These are phyloP conservation scores for Verticillium isaacii DNA, from an alignment of 2,329 filamentous ascomycete species.

Conservation along the genomic window DNA sequence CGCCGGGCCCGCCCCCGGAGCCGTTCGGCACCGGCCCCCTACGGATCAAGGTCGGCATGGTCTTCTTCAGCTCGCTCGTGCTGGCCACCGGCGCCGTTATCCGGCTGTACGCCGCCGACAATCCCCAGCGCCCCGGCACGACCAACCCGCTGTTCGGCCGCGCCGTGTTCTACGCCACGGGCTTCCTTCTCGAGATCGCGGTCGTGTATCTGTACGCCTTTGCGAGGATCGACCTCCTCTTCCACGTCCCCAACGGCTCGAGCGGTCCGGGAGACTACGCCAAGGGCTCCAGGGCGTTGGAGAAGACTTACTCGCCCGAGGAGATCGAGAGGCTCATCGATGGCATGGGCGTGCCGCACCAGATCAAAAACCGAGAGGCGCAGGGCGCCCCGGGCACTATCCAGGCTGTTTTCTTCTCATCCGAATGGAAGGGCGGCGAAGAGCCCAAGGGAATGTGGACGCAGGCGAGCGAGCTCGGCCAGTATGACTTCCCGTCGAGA, in stretches of 20 bases:
- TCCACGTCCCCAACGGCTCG: slow-evolving; percentile 24
- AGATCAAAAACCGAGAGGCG: slow-evolving; percentile 8
- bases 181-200: slow-evolving; percentile 25
- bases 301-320: slow-evolving; percentile 16
- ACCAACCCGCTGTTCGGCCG: slow-evolving; percentile 24
- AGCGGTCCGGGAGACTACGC: slow-evolving; percentile 20
- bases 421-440: not conserved
- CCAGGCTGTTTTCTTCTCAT: slow-evolving; percentile 10
- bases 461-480: not conserved
- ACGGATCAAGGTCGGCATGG: slow-evolving; percentile 21
- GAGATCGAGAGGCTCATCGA: slow-evolving; percentile 12
- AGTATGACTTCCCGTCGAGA: slow-evolving; percentile 3
- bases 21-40: slow-evolving; percentile 25
- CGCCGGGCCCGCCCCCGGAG: slow-evolving; percentile 22
- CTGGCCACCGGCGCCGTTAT: slow-evolving; percentile 15
- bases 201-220: slow-evolving; percentile 20
- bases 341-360: slow-evolving; percentile 9
- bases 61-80: slow-evolving; percentile 14
- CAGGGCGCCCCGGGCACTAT: slow-evolving; percentile 7
- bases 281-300: slow-evolving; percentile 42
- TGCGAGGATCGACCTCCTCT: slow-evolving; percentile 22
- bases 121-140: slow-evolving; percentile 14
- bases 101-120: slow-evolving; percentile 19
- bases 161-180: slow-evolving; percentile 28
- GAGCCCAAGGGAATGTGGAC: not conserved